Evolutionary conservation across 768 basidiomycete genomes (phyloP), one percentile per base, ranked within the genome.

Genomic region (Tubosaeta sp.): DNA sequence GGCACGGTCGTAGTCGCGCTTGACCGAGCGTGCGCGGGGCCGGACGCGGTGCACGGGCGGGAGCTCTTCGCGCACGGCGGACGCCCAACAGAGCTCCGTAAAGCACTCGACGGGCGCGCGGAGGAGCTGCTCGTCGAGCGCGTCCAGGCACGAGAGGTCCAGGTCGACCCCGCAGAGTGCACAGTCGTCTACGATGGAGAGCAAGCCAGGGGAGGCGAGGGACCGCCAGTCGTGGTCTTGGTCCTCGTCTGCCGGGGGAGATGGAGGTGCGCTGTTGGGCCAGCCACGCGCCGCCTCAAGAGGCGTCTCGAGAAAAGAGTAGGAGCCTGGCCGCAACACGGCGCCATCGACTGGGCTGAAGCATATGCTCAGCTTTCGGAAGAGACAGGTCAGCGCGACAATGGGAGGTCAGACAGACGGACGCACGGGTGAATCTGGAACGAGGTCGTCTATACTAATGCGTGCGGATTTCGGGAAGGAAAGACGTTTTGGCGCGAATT

Each of bases 91-190:
- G 10, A 69, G 44, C 14, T 75, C 76, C 8, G 65, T 66, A 53
- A 76, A 77, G 13, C 67, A 69, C 16, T 70, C 70, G 34, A 65
- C 44, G 25, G 76, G 76, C n/a, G 67, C 62, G 34, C 63, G 52
- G 1, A 77, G 63, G 5, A 77, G 72, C 34, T 73, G 66, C 45
- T 74, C 68, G 55, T 77, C 76, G 7, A 77, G 61, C 9, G 58
- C 56, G 29, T 69, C 60, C 19, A 76, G 55, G 43, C 73, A 74
- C 2, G 67, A 61, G 1, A 60, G 52, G 56, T 76, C 72, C 59
- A 77, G 52, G 29, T 69, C 66, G 16, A 68, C 64, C 29, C 67
- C 67, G 19, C 66, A 66, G 26, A 56, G 44, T 6, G 69, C 57
- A 29, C 65, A 65, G 26, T 71, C 69, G 17, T 51, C 39, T 3